Conservation (phyloP, 805 yeast genomes). For the Yarrowia yakushimensis region DNA sequence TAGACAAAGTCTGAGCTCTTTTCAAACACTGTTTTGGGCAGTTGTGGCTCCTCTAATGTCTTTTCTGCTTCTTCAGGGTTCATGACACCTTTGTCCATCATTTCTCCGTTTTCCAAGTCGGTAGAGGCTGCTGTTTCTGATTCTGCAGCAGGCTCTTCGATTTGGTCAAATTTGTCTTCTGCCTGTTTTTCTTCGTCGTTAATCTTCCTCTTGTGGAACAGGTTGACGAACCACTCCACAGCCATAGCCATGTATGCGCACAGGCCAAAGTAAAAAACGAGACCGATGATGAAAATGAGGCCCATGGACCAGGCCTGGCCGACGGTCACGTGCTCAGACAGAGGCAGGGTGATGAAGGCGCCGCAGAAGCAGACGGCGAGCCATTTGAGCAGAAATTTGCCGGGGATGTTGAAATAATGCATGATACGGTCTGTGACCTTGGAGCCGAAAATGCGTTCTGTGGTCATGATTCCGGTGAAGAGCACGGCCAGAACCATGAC, state of each 20-base stretch:
- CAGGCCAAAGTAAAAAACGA: neutral
- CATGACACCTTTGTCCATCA: slow-evolving; percentile 4
- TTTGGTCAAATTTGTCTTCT: neutral
- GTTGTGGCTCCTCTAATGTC: neutral
- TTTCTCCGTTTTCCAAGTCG: neutral
- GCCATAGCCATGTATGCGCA: slow-evolving; percentile 13
- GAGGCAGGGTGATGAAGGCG: slow-evolving; percentile 16
- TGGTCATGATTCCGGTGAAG: neutral
- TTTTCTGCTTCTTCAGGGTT: slow-evolving; percentile 4
- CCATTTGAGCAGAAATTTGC: slow-evolving; percentile 10
- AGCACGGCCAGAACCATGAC: slow-evolving; percentile 16
- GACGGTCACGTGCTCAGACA: slow-evolving; percentile 7
- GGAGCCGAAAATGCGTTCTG: slow-evolving; percentile 1
- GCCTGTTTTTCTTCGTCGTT: neutral
- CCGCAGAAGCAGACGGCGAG: slow-evolving; percentile 9
- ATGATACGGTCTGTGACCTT: neutral
- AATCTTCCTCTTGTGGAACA: neutral
- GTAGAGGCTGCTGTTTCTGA: neutral
- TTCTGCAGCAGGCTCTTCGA: neutral
- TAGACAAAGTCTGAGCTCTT: neutral
- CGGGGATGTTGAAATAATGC: slow-evolving; percentile 4
- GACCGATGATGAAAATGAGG: slow-evolving; percentile 20
- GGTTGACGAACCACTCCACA: neutral
- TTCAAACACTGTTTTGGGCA: neutral
- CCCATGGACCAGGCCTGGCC: slow-evolving; percentile 25